Conservation (phyloP, 768 basidiomycete species). For the Paxillus involutus region DNA sequence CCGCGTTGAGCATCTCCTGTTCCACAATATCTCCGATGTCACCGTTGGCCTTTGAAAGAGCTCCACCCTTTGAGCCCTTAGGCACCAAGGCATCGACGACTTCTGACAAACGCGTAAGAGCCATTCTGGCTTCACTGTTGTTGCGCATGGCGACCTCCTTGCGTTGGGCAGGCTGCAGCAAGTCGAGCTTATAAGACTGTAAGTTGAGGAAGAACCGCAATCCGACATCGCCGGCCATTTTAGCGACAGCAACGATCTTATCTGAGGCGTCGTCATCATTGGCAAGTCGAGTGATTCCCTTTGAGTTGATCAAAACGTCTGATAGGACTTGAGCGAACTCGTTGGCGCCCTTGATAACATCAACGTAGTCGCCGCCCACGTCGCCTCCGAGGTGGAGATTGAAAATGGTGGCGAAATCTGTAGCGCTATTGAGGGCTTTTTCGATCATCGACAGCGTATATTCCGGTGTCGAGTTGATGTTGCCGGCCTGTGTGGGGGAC, state of each 20-base stretch:
- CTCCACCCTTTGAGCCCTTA: constrained; percentile 71
- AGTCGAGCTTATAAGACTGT: constrained; percentile 91
- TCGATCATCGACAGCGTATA: constrained; percentile 99
- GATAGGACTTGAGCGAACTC: constrained; percentile 92
- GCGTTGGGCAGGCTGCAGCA: constrained; percentile 68
- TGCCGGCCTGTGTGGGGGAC: constrained; percentile 91
- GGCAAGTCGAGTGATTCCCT: constrained; percentile 92
- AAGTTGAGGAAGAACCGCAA: constrained; percentile 93
- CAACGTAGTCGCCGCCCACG: constrained; percentile 90
- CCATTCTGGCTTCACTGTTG: constrained; percentile 80
- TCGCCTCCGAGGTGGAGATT: constrained; percentile 88
- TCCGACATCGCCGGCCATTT: constrained; percentile 82
- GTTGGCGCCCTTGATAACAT: constrained; percentile 97
- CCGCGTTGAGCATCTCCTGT: constrained; percentile 93
- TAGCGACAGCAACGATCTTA: constrained; percentile 83
- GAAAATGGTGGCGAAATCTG: constrained; percentile 93
- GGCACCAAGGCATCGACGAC: constrained; percentile 84
- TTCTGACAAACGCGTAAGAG: constrained; percentile 84
- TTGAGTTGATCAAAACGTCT: constrained; percentile 91
- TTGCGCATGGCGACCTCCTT: constrained; percentile 89
- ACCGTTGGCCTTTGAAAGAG: constrained; percentile 77
- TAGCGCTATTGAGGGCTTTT: constrained; percentile 91
- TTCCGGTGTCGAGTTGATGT: constrained; percentile 96
- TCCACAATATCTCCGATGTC: constrained; percentile 96
- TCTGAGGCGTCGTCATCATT: constrained; percentile 91